A percentile compares a stretch with the other conserved stretches of the same genome.
Conservation (phyloP, 2,329 filamentous ascomycete genomes). For the Fusarium sp. region DNA sequence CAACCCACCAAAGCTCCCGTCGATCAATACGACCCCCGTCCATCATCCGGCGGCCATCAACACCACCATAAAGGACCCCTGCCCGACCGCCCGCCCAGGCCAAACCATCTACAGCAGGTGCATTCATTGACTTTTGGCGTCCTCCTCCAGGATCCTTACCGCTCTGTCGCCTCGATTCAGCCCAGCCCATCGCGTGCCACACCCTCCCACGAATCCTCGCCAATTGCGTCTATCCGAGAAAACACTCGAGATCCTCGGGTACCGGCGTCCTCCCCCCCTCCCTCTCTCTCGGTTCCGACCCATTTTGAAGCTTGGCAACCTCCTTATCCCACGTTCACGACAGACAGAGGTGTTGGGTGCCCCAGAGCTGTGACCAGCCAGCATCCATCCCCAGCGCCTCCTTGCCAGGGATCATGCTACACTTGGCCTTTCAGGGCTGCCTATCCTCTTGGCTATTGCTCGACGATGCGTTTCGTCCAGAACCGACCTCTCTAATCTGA, state of each 20-base stretch:
- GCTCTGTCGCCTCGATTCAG: conserved; percentile 28
- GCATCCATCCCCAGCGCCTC: neutral
- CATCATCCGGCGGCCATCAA: neutral
- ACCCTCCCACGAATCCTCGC: neutral
- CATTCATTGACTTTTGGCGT: conserved; percentile 22
- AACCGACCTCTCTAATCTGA: neutral
- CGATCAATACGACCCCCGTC: conserved; percentile 9
- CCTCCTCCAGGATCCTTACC: conserved; percentile 6
- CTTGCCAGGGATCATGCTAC: conserved; percentile 1
- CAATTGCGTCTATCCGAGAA: conserved; percentile 2
- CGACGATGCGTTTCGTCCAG: neutral
- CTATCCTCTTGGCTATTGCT: neutral
- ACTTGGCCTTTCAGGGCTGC: neutral
- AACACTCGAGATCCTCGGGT: conserved; percentile 3
- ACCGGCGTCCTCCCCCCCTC: conserved; percentile 17
- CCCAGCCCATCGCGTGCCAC: conserved; percentile 4
- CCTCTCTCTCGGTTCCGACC: conserved; percentile 22
- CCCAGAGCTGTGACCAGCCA: neutral
- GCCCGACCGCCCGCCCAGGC: conserved; percentile 6
- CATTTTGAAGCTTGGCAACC: neutral
- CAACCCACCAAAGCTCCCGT: neutral
- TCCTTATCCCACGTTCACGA: neutral
- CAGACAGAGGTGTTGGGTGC: neutral
- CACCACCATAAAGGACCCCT: conserved; percentile 25
- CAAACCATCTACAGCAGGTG: conserved; percentile 37